Evolutionary conservation across 129 eudicot genomes (phyloP).

Genomic region (Glebionis coronaria): DNA sequence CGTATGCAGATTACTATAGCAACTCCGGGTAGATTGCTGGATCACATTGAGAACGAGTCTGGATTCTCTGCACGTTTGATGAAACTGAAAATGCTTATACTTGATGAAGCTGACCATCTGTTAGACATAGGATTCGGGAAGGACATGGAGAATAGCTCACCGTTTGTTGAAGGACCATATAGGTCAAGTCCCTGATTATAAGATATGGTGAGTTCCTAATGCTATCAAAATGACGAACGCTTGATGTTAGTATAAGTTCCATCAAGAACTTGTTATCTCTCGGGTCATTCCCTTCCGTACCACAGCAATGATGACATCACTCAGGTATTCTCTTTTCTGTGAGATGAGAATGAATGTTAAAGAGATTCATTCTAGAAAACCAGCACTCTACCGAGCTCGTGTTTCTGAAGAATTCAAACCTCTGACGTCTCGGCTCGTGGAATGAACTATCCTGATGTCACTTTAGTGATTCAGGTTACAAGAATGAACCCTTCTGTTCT

Average conservation of each 20-base stretch:
- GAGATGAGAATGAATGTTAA: conserved; percentile 83
- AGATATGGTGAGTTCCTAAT: conserved; percentile 41
- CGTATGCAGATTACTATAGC: conserved; percentile 74
- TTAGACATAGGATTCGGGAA: conserved; percentile 85
- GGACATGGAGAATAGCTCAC: conserved; percentile 81
- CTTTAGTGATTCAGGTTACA: conserved; percentile 76
- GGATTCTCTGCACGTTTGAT: conserved; percentile 78
- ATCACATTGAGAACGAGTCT: conserved; percentile 83
- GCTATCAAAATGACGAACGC: background rate
- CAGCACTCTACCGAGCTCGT: conserved; percentile 66
- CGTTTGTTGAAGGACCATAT: conserved; percentile 68
- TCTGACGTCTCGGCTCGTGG: conserved; percentile 91
- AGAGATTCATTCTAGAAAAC: conserved; percentile 80
- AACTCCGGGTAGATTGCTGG: too few relatives aligned
- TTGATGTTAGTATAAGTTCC: conserved; percentile 4
- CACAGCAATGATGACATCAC: conserved; percentile 85
- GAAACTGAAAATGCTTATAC: conserved; percentile 82
- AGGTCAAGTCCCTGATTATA: conserved; percentile 57
- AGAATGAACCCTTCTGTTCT: background rate
- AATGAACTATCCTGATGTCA: conserved; percentile 89
- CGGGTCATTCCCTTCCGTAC: conserved; percentile 83
- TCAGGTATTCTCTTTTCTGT: conserved; percentile 65
- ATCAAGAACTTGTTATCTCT: conserved; percentile 11
- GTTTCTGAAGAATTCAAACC: conserved; percentile 77
- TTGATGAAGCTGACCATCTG: conserved; percentile 92